Conservation (phyloP, 192 early-diverging fungal genomes). For the Backusella tuberculispora region DNA sequence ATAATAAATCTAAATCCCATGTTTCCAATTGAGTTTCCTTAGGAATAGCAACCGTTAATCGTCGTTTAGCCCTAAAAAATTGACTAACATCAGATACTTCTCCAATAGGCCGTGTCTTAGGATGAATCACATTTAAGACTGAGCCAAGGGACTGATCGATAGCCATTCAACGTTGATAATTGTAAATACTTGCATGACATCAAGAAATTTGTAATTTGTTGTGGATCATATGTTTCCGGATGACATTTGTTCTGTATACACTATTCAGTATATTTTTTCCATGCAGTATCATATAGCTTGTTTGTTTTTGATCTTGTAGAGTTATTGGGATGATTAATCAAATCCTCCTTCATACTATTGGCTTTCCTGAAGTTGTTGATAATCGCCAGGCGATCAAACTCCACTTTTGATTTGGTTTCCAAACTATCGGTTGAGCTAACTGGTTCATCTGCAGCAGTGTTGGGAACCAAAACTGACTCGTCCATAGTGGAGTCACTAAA, state of each 20-base stretch:
- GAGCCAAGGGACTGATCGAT: neutral
- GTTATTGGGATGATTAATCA: neutral
- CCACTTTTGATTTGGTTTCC: neutral
- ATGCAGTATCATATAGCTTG: neutral
- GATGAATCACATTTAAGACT: neutral
- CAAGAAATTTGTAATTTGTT: neutral
- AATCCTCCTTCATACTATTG: neutral
- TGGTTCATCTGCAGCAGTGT: slow-evolving; percentile 1
- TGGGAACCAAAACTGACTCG: slow-evolving; percentile 16
- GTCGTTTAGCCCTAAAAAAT: neutral
- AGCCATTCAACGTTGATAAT: neutral
- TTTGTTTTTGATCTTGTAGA: neutral
- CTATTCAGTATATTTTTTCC: neutral
- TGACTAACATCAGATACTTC: neutral
- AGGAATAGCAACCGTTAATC: neutral
- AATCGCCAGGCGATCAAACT: slow-evolving; percentile 17
- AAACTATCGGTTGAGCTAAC: neutral
- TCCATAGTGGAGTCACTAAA: slow-evolving; percentile 10
- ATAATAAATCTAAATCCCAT: neutral
- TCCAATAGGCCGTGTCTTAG: neutral
- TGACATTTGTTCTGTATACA: neutral
- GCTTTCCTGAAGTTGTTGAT: slow-evolving; percentile 8
- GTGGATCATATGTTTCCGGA: neutral
- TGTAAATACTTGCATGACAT: neutral
- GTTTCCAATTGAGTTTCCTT: neutral